These are phyloP conservation scores for Ganoderma sinense DNA, from an alignment of 1,284 basidiomycete species.

Conservation along the genomic window DNA sequence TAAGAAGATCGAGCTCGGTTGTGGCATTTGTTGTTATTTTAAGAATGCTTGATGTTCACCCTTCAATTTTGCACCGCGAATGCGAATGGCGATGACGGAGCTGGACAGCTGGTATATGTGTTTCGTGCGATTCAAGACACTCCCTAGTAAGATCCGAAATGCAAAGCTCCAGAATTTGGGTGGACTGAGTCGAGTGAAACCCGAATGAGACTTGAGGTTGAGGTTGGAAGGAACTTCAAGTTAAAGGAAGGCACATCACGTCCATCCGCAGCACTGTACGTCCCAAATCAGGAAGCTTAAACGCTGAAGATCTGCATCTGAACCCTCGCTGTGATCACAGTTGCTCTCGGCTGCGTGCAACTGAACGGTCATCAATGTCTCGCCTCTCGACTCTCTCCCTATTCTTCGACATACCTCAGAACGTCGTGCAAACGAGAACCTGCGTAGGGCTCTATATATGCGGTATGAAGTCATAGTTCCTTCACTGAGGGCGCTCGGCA, in stretches of 20 bases:
- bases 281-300: neutral
- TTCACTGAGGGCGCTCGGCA: neutral
- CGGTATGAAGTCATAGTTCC: neutral
- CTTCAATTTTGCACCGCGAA: neutral
- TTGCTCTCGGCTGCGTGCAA: neutral
- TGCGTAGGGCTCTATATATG: neutral
- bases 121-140: too few species aligned
- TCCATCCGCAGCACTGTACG: neutral
- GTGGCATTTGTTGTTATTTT: neutral
- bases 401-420: neutral
- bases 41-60: neutral
- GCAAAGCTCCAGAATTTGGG: neutral
- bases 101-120: too few species aligned
- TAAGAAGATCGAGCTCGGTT: neutral
- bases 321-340: constrained; percentile 2
- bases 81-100: neutral
- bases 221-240: too few species aligned
- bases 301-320: neutral
- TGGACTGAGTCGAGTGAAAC: neutral
- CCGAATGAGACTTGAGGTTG: neutral
- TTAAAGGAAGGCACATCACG: neutral
- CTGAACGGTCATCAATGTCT: neutral
- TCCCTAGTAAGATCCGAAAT: neutral
- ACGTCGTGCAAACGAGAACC: neutral
- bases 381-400: neutral